Evolutionary conservation across 2,329 filamentous ascomycete genomes (phyloP), one percentile per base, ranked within the genome.

Genomic region (Westerdykella sp.): DNA sequence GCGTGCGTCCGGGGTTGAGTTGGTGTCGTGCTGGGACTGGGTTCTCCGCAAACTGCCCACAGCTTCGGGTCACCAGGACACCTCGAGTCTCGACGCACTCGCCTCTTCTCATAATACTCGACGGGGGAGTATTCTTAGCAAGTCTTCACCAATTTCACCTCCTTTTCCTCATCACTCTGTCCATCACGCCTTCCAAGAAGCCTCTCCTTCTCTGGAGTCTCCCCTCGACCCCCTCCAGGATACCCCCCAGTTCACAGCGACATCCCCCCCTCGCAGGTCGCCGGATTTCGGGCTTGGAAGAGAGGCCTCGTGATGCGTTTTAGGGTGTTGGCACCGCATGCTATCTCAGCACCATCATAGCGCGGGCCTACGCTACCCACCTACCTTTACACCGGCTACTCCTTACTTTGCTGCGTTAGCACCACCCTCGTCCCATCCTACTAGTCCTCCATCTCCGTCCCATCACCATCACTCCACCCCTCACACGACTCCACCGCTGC

Each of bases 31-130:
- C 45, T 43, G 48, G 56, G 49, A 6, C 45, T 43, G 48, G 56
- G 49, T 55, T 51, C 55, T 62, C 60, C 60, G 60, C 60, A 58
- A 56, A 50, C 54, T 54, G 55, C 49, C 59, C 58, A 53, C 46
- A 49, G 50, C 52, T 47, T 47, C 53, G 60, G 59, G 57, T 60
- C 59, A 59, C 55, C 25, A 52, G 49, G 56, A 51, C 46, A 35
- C 16, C 25, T 34, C 28, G 34, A 38, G 37, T 21, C 18, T 21
- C 18, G 18, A 21, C 18, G 18, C 42, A 44, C 47, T 47, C 41
- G 39, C 38, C 39, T 46, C 37, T 43, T 46, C 25, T 11, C 37
- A 44, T 47, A 42, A n/a, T n/a, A n/a, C n/a, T n/a, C n/a, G n/a
- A n/a, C 18, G 18, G 18, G 18, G 4, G 18, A 21, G 52, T 54